Base-by-base conservation (phyloP, 2,329 filamentous ascomycete species). In the Beauveria caledonica region DNA sequence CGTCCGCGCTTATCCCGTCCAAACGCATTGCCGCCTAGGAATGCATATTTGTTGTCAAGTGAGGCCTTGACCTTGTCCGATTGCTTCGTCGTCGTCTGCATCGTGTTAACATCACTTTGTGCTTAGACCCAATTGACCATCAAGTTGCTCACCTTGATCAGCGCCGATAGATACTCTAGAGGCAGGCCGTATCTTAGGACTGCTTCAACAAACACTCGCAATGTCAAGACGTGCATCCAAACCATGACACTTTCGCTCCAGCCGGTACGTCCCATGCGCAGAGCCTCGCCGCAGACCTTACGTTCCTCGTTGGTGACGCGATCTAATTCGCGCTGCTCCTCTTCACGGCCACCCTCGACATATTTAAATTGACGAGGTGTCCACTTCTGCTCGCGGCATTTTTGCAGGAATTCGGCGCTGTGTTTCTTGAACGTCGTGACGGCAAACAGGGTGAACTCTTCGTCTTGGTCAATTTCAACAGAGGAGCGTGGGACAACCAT, bases 171-270 rank as follows among this genome's bases (percentile, higher is more conserved):
- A 74, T 93, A 99, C 67, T 95, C 89, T 64, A 97, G 77, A 52
- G 94, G 94, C 68, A 99, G 75, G 29, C 94, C 94, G 70, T 99
- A 99, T 65, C 94, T 86, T 70, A 99, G 78, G n/a, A 99, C 94
- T 5, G 92, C 96, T 80, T 99, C 94, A 21, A 99, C 94, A 74
- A 97, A 99, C 21, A 97, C 92, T 58, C 94, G 82, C 68, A 99
- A 77, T 7, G 92, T 89, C 69, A 97, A 80, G 29, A 96, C 89
- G 71, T 99, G 94, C 54, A 96, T 83, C 91, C 92, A 96, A 58
- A 93, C 88, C 90, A 96, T 96, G 65, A 96, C 91, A 64, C 88
- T 88, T 77, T 99, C 94, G 70, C 91, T 93, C 85, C 94, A 99
- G 17, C 91, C 92, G n/a, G 91, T 96, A 64, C 92, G 82, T 15